Evolutionary conservation across 352 stramenopile genomes (phyloP), one percentile per base, ranked within the genome.

Genomic region (Halophytophthora batemanensis): DNA sequence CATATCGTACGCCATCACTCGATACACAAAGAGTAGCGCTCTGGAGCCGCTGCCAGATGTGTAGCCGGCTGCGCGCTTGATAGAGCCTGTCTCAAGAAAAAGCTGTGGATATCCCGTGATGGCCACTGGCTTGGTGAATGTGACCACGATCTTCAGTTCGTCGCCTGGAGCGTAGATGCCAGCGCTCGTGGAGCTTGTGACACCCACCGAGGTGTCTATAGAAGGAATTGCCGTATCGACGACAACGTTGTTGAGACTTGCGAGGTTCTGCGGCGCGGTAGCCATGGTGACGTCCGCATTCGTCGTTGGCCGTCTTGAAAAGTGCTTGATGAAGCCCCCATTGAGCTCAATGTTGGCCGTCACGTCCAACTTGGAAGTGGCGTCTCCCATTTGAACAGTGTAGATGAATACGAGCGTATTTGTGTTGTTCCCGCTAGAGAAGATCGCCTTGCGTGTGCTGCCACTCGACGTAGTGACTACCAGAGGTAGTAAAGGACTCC

Each of bases 121-220:
- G 0, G 44, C 59, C 0, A 94, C 84, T n/a, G 78, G 67, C 40
- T 90, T 90, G 0, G 79, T 93, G 61, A 94, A 94, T 18, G 74
- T 75, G 18, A 94, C 54, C 12, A 74, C 52, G 29, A 94, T 70
- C 8, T 69, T 57, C 11, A 94, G 74, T 4, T 56, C 62, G 45
- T 93, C 82, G 19, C 84, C 84, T 11, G 84, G 77, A 7, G 76
- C 76, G 43, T 90, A 94, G 5, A 80, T 62, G 6, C 77, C 80
- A 28, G 87, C 67, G 4, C 52, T 71, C 0, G 74, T 76, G 2
- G 45, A 45, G 11, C 69, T 69, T 0, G 68, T 85, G 8, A 93
- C 77, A 6, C 84, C 82, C 17, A 90, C 52, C 3, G 59, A 41
- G 6, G 67, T 23, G 45, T 94, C 79, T 14, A 94, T 60, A 0